Percentiles rank a stretch among this genome's conserved stretches.
Evolutionary conservation across 225 moss, liverwort and hornwort genomes (phyloP).

Genomic region (Anthoceros angustus): DNA sequence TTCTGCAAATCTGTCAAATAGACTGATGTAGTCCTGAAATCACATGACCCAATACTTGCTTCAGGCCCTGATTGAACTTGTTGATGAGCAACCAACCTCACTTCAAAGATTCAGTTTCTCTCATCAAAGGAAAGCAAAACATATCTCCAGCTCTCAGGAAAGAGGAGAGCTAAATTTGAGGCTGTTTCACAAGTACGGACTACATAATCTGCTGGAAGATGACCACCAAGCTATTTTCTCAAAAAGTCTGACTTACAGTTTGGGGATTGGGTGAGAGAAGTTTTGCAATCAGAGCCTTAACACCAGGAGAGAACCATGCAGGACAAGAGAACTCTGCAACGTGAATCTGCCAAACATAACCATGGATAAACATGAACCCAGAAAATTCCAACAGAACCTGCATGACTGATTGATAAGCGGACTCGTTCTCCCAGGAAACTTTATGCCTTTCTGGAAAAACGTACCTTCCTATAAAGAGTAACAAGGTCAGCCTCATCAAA

Average conservation of each 20-base stretch:
- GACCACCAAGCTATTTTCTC: conserved; percentile 2
- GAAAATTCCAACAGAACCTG: background rate
- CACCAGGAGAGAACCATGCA: conserved; percentile 65
- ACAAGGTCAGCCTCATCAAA: conserved; percentile 81
- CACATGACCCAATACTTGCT: background rate
- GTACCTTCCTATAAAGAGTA: conserved; percentile 78
- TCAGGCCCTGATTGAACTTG: background rate
- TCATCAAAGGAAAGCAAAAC: background rate
- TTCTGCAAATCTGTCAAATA: conserved; percentile 24
- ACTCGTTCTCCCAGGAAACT: background rate
- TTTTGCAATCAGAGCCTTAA: conserved; percentile 45
- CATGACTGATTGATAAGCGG: background rate
- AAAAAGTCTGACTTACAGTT: conserved; percentile 28
- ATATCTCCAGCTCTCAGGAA: too few relatives aligned
- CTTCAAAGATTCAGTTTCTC: background rate
- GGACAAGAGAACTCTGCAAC: conserved; percentile 75
- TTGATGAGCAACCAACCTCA: background rate
- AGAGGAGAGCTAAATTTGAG: too few relatives aligned
- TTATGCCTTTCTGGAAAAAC: background rate
- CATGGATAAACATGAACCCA: background rate
- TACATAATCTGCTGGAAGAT: background rate
- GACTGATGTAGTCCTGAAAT: background rate
- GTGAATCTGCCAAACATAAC: conserved; percentile 40
- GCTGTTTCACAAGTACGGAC: background rate
- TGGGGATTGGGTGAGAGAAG: conserved; percentile 78